Evolutionary conservation across 306 rosid species (phyloP), one percentile per base, ranked within the genome.

Genomic region (Casuarina glauca): DNA sequence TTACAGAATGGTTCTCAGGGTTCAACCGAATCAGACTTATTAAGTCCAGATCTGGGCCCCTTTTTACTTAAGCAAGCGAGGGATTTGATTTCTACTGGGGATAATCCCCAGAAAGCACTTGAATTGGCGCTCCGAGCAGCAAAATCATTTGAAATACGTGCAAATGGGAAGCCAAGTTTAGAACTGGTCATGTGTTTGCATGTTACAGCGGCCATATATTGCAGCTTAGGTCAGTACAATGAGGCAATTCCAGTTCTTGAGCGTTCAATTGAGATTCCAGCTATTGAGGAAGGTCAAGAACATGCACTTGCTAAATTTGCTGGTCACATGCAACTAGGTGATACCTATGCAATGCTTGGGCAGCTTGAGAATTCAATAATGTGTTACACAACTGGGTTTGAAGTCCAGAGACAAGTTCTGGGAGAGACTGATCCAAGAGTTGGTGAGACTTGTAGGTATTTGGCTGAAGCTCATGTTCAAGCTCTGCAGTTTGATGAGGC

Each of bases 291-390:
- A 82, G 98, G 91, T 48, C 88, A 87, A 53, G 87, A 90, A 71
- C 91, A 89, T 5, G 92, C 96, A 62, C 94, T 86, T 50, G 98
- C 97, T 15, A 93, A 91, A 82, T 96, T 96, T 80, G 89, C 98
- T 0, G 90, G 99, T 55, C 84, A 90, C 85, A 96, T 96, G 99
- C 99, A 96, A 82, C 79, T 96, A 45, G 99, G 99, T 61, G 99
- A 96, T 79, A 89, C 93, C 10, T 90, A 87, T 77, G 97, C 99
- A 35, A 88, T 91, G 94, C 46, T 89, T 73, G 99, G 98, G 52
- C 90, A 88, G 84, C 91, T 96, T 55, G 97, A 93, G 84, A 96
- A 90, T 41, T 93, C 99, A 70, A 85, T 91, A 11, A 81, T 52
- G 74, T 89, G 90, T 72, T 96, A 96, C 85, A 81, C 82, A n/a